Conservation (phyloP, 495 filamentous ascomycete species). For the Penicillium atrosanguineum region DNA sequence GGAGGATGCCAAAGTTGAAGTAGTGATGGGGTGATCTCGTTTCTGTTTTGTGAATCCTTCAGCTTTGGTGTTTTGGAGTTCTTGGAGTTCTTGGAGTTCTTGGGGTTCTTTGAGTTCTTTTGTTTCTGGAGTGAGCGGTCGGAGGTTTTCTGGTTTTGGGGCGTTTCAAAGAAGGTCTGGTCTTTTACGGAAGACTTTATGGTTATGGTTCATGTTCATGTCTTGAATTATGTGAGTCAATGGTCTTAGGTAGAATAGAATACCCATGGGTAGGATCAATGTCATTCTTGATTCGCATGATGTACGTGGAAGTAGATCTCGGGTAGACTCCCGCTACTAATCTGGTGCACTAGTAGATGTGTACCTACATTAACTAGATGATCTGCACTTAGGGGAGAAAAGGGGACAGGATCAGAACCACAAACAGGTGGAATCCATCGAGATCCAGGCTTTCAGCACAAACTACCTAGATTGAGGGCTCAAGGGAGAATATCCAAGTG, state of each 20-base stretch:
- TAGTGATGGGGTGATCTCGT: slow-evolving; percentile 10
- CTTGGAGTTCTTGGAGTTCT: background rate
- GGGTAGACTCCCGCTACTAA: background rate
- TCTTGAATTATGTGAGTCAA: background rate
- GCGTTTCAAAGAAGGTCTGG: background rate
- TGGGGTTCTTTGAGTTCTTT: background rate
- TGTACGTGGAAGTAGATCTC: background rate
- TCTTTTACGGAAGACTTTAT: background rate
- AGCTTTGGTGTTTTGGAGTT: slow-evolving; percentile 20
- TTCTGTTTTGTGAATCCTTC: slow-evolving; percentile 4
- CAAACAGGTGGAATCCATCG: background rate
- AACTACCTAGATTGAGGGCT: background rate
- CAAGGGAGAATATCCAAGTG: background rate
- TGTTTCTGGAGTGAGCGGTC: background rate
- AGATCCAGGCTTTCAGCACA: background rate
- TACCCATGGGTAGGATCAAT: background rate
- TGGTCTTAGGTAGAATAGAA: background rate
- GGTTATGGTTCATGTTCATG: background rate
- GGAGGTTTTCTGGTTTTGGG: background rate
- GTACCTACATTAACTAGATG: too few species aligned
- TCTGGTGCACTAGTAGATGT: too few species aligned
- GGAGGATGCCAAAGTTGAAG: slow-evolving; percentile 27
- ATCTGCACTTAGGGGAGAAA: too few species aligned
- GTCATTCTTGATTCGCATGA: background rate
- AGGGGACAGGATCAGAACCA: too few species aligned